Percentiles rank a stretch among this genome's conserved stretches.
Conservation (phyloP, 108 stramenopile species). For the Cylindrotheca closterium region DNA sequence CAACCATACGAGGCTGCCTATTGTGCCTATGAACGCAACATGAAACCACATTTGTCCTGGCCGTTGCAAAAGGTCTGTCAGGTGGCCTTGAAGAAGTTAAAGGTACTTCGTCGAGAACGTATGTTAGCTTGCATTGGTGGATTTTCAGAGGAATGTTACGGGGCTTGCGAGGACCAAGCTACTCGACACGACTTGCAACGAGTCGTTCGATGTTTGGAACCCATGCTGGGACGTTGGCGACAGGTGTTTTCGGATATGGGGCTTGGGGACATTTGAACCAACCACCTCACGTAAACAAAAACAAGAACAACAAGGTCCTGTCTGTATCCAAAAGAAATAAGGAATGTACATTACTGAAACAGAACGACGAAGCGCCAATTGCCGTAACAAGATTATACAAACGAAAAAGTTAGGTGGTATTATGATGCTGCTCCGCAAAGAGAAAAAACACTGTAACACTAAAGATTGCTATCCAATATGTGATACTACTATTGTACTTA, state of each 20-base stretch:
- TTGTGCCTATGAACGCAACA: constrained; percentile 31
- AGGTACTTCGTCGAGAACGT: constrained; percentile 10
- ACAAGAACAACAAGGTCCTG: too few species aligned
- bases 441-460: too few species aligned
- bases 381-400: too few species aligned
- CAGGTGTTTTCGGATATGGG: constrained; percentile 38
- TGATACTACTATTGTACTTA: too few species aligned
- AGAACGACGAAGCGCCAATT: too few species aligned
- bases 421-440: too few species aligned
- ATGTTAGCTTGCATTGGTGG: constrained; percentile 48
- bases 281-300: too few species aligned
- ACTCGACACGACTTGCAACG: constrained; percentile 31
- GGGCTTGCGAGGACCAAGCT: constrained; percentile 18
- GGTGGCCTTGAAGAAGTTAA: constrained; percentile 25
- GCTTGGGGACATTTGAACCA: constrained; percentile 42
- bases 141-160: constrained; percentile 29
- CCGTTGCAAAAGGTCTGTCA: constrained; percentile 45
- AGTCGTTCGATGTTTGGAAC: constrained; percentile 32
- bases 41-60: constrained; percentile 43
- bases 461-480: too few species aligned
- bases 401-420: too few species aligned
- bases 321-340: too few species aligned
- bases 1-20: constrained; percentile 33
- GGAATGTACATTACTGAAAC: too few species aligned
- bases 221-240: constrained; percentile 38